phyloP scores from a whole-genome alignment of 441 rosid species.

The Eutrema salsugineum region DNA sequence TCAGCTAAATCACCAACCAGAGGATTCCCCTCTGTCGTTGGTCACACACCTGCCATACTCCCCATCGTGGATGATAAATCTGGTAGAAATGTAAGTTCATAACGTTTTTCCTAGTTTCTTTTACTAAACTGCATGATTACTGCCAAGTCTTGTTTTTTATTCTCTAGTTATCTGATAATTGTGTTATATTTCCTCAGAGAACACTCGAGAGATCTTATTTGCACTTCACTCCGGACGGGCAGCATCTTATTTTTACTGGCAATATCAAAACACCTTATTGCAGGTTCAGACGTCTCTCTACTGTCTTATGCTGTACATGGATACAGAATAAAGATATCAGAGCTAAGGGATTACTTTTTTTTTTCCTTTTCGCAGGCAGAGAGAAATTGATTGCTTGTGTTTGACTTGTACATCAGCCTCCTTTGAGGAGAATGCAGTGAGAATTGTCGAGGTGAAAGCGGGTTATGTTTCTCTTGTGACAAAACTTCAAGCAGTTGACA shows the following conservation, averaged over 20 bases:
- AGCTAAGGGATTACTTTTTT: conserved; percentile 4
- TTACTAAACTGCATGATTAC: neutral
- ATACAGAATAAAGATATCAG: neutral
- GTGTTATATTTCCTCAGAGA: conserved; percentile 41
- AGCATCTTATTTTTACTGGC: conserved; percentile 59
- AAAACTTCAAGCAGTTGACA: conserved; percentile 54
- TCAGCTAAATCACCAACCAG: conserved; percentile 42
- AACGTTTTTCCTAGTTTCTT: neutral
- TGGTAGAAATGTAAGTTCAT: conserved; percentile 45
- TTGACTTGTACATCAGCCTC: conserved; percentile 59
- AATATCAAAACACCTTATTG: conserved; percentile 70
- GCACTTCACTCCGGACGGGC: conserved; percentile 75
- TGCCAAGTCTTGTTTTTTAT: neutral
- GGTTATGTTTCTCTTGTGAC: conserved; percentile 72
- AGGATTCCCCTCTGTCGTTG: conserved; percentile 75
- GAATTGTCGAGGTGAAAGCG: conserved; percentile 60
- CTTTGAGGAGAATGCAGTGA: conserved; percentile 52
- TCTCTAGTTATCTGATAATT: conserved; percentile 9
- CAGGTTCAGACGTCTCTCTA: conserved; percentile 54
- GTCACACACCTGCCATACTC: conserved; percentile 51
- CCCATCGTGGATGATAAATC: conserved; percentile 43
- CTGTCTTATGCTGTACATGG: neutral
- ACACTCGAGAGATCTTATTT: conserved; percentile 53
- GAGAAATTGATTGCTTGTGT: conserved; percentile 67
- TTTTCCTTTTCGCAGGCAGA: conserved; percentile 48